Percentiles rank a stretch among this genome's conserved stretches.
Conservation (phyloP, 2,329 filamentous ascomycete species). For the Calonectria hawksworthii region DNA sequence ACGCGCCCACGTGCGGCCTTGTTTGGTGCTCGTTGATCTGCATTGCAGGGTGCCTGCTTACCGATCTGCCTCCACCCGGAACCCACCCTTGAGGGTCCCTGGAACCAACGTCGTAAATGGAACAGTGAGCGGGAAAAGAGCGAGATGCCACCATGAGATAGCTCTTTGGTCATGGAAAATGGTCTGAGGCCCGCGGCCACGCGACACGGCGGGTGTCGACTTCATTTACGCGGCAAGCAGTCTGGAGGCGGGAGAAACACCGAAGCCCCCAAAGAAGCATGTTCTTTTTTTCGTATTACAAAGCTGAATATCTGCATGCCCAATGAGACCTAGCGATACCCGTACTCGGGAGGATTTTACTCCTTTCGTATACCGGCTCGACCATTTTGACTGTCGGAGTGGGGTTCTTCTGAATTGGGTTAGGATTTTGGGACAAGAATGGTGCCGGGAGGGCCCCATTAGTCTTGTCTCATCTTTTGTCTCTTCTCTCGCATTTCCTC, state of each 20-base stretch:
- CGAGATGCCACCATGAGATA: background rate
- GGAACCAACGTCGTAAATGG: background rate
- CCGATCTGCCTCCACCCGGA: background rate
- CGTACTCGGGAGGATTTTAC: background rate
- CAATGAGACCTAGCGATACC: background rate
- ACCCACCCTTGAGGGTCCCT: background rate
- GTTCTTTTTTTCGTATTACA: background rate
- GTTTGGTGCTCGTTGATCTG: background rate
- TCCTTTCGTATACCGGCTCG: conserved; percentile 3
- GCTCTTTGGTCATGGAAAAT: background rate
- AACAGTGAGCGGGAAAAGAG: background rate
- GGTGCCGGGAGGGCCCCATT: background rate
- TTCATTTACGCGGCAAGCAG: background rate
- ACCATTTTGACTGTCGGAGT: background rate
- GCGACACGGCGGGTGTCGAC: background rate
- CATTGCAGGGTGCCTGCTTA: background rate
- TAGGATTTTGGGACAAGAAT: background rate
- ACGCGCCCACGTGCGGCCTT: background rate
- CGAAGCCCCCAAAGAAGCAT: background rate
- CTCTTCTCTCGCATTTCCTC: background rate
- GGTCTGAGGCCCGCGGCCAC: background rate
- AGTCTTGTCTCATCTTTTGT: background rate
- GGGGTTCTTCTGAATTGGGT: background rate
- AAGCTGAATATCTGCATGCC: background rate
- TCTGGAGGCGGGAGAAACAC: background rate